phyloP scores from a whole-genome alignment of 805 yeast species.

The Saccharomycopsis amapae region DNA sequence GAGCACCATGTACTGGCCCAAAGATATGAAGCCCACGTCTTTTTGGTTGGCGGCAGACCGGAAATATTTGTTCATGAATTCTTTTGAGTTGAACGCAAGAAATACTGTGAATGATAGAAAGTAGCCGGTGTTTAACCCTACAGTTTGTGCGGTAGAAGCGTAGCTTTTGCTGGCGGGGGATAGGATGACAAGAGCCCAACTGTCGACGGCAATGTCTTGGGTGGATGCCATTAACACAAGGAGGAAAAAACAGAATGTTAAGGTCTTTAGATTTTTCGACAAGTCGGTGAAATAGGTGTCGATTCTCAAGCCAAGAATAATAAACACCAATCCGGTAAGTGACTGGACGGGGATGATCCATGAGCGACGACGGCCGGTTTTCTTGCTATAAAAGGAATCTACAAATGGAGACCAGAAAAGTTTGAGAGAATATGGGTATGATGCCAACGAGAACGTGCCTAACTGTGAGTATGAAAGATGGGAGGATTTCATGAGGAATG shows the following conservation, averaged over 20 bases:
- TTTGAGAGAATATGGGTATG: constrained; percentile 91
- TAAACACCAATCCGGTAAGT: constrained; percentile 62
- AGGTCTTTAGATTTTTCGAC: constrained; percentile 39
- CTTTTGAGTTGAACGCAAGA: constrained; percentile 83
- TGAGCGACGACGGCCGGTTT: constrained; percentile 74
- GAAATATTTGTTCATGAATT: constrained; percentile 82
- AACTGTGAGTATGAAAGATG: constrained; percentile 80
- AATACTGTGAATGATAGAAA: constrained; percentile 88
- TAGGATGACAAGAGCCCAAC: constrained; percentile 93
- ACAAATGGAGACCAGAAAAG: constrained; percentile 94
- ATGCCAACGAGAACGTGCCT: constrained; percentile 84
- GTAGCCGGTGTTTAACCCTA: constrained; percentile 91
- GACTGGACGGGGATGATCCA: constrained; percentile 95
- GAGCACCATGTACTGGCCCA: constrained; percentile 68
- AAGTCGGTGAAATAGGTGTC: constrained; percentile 40
- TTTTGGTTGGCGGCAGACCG: constrained; percentile 43
- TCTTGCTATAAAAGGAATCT: constrained; percentile 67
- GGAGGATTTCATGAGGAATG: constrained; percentile 73
- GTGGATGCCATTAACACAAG: constrained; percentile 90
- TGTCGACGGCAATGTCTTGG: constrained; percentile 98
- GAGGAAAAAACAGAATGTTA: constrained; percentile 67
- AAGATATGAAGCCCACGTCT: constrained; percentile 58
- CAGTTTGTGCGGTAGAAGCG: constrained; percentile 96
- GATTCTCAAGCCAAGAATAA: constrained; percentile 54
- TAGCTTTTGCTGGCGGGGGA: constrained; percentile 72